Percentiles rank a stretch among this genome's conserved stretches.
phyloP scores from a whole-genome alignment of 768 basidiomycete species.

The Lactarius indigo region DNA sequence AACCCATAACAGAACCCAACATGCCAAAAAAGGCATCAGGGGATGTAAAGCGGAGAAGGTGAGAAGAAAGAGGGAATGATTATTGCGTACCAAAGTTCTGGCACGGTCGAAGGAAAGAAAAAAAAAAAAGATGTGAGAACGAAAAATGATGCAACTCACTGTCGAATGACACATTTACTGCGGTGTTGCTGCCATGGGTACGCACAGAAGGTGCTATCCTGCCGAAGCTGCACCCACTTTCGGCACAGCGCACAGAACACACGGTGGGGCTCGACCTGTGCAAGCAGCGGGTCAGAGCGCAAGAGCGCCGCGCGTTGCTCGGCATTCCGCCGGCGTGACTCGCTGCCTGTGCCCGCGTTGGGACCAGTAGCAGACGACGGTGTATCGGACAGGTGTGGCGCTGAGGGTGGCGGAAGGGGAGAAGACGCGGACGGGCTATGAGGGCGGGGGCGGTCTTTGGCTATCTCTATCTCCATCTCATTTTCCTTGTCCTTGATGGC shows the following conservation, averaged over 20 bases:
- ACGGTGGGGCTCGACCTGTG: slow-evolving; percentile 58
- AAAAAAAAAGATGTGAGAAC: background rate
- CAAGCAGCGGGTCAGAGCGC: slow-evolving; percentile 60
- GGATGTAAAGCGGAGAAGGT: slow-evolving; percentile 4
- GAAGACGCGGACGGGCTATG: slow-evolving; percentile 4
- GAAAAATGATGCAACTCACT: slow-evolving; percentile 43
- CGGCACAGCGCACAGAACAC: slow-evolving; percentile 73
- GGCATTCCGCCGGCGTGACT: slow-evolving; percentile 70
- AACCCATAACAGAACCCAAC: background rate
- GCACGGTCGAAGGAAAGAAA: slow-evolving; percentile 7
- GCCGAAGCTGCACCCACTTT: slow-evolving; percentile 81
- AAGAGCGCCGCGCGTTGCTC: slow-evolving; percentile 75
- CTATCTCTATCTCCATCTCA: background rate
- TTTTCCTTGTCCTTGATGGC: slow-evolving; percentile 13
- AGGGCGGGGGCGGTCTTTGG: slow-evolving; percentile 8
- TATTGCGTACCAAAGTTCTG: background rate
- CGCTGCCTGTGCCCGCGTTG: slow-evolving; percentile 34
- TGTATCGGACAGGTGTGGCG: background rate
- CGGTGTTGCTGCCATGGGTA: slow-evolving; percentile 82
- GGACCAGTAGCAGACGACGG: slow-evolving; percentile 6
- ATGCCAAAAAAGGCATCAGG: background rate
- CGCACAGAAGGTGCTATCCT: slow-evolving; percentile 75
- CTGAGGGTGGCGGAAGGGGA: slow-evolving; percentile 3
- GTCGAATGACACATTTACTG: slow-evolving; percentile 66
- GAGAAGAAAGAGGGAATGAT: background rate